phyloP scores from a whole-genome alignment of 164 flowering plant species.

The Liquidambar formosana region DNA sequence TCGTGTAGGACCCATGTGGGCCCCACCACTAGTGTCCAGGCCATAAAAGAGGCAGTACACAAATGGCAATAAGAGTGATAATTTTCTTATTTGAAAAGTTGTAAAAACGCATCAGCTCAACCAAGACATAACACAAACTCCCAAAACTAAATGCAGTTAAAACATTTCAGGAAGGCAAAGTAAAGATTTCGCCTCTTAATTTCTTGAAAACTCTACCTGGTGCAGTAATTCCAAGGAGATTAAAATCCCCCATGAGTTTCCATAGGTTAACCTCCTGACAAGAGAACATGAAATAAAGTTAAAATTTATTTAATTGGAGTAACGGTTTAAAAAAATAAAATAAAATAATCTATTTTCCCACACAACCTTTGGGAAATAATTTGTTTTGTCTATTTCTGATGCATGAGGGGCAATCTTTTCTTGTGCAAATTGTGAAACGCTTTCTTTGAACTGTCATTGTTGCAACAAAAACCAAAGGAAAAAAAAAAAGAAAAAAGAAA shows the following conservation, averaged over 20 bases:
- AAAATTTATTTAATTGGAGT: neutral
- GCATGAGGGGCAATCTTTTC: slow-evolving; percentile 94
- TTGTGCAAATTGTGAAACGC: slow-evolving; percentile 85
- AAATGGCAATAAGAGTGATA: too few species aligned
- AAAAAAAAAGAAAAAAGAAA: too few species aligned
- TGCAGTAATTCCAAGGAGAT: slow-evolving; percentile 94
- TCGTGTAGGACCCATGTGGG: too few species aligned
- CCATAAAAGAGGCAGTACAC: too few species aligned
- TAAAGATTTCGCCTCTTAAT: neutral
- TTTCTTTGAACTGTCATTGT: slow-evolving; percentile 81
- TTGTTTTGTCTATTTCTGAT: slow-evolving; percentile 64
- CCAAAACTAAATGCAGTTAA: too few species aligned
- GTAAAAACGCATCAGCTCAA: too few species aligned
- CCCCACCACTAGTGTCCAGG: too few species aligned
- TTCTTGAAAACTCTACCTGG: slow-evolving; percentile 60
- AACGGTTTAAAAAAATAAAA: neutral
- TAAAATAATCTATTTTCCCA: neutral
- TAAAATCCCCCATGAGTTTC: slow-evolving; percentile 98
- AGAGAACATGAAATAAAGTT: slow-evolving; percentile 1
- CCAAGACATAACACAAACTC: too few species aligned
- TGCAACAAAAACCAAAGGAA: too few species aligned
- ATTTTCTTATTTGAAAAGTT: too few species aligned
- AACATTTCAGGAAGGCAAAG: neutral
- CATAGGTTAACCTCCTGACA: slow-evolving; percentile 85
- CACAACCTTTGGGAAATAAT: slow-evolving; percentile 80